phyloP scores from a whole-genome alignment of 441 rosid genomes.

The Brassica balearica region DNA sequence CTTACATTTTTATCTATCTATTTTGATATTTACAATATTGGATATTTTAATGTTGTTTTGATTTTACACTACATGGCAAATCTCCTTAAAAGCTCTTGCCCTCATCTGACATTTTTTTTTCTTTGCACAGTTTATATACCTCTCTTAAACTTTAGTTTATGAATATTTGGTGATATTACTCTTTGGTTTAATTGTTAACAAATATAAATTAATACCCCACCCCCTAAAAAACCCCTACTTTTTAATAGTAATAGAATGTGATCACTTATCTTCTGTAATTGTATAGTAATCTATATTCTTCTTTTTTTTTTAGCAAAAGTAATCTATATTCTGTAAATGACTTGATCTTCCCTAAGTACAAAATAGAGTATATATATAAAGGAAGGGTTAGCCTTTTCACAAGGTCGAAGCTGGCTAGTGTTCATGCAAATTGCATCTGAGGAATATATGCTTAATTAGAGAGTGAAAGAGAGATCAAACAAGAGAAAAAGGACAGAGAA shows the following conservation, averaged over 20 bases:
- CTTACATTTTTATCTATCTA: constrained; percentile 26
- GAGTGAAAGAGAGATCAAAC: constrained; percentile 31
- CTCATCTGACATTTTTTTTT: not conserved
- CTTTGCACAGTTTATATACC: constrained; percentile 3
- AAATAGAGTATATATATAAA: constrained; percentile 31
- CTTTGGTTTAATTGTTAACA: constrained; percentile 2
- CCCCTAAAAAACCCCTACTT: not conserved
- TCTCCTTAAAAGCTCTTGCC: constrained; percentile 48
- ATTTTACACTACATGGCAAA: constrained; percentile 49
- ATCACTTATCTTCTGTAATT: not conserved
- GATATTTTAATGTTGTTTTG: constrained; percentile 48
- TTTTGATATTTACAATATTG: constrained; percentile 42
- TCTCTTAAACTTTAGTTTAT: not conserved
- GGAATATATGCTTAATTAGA: constrained; percentile 26
- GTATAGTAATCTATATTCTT: not conserved
- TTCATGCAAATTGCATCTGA: constrained; percentile 43
- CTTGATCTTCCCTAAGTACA: not conserved
- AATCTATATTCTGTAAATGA: not conserved
- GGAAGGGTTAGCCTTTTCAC: constrained; percentile 36
- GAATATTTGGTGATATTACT: constrained; percentile 11
- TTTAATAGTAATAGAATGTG: constrained; percentile 1
- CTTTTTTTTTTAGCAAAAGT: not conserved
- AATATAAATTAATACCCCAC: not conserved
- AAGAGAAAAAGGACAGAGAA: constrained; percentile 29
- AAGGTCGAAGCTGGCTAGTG: constrained; percentile 39